phyloP scores from a whole-genome alignment of 345 rosid species.

The Ailanthus altissimus region DNA sequence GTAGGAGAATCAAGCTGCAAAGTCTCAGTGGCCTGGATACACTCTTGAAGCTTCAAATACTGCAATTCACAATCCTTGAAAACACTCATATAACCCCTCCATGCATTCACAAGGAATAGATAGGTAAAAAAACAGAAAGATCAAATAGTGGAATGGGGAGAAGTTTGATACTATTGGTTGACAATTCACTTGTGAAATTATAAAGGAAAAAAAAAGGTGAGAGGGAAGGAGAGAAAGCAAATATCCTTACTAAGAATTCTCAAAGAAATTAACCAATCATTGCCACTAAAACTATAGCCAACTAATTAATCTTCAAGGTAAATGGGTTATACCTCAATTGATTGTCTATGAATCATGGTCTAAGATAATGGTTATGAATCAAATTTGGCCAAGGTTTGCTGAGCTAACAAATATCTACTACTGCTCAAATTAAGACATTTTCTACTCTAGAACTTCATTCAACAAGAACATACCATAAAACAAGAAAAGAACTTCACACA shows the following conservation, averaged over 20 bases:
- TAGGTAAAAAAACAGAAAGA: not conserved
- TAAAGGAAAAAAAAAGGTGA: not conserved
- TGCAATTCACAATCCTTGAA: not conserved
- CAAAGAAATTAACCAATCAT: not conserved
- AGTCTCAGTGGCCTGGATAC: not conserved
- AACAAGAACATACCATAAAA: conserved; percentile 2
- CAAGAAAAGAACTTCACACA: not conserved
- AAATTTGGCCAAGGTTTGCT: not conserved
- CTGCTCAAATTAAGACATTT: not conserved
- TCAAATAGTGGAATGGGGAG: not conserved
- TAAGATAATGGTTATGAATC: not conserved
- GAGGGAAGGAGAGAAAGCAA: not conserved
- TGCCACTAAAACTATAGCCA: no score
- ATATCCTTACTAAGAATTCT: not conserved
- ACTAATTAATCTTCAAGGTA: not conserved
- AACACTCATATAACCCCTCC: not conserved
- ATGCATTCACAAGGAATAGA: not conserved
- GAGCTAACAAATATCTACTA: not conserved
- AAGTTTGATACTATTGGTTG: not conserved
- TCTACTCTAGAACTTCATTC: not conserved
- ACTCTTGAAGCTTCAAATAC: not conserved
- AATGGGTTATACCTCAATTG: not conserved
- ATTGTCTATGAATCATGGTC: not conserved
- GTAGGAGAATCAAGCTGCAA: not conserved
- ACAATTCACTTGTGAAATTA: not conserved